phyloP scores from a whole-genome alignment of 2,329 filamentous ascomycete species.

The Geosmithia putterillii region DNA sequence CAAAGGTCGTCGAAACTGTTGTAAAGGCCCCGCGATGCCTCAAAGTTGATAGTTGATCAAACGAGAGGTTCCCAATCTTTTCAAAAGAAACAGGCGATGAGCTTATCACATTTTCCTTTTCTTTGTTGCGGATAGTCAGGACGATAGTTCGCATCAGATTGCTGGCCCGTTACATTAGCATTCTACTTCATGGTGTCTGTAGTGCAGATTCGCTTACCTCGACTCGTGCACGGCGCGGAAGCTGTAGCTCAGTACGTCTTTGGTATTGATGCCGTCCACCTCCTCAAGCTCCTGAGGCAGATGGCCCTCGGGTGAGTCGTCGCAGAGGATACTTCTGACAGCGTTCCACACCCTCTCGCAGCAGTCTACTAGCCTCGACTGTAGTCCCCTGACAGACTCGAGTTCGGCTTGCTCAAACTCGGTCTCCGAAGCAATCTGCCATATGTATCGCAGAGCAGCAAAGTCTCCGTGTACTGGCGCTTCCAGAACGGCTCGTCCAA shows the following conservation, averaged over 20 bases:
- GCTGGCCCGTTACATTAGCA: too few relatives aligned
- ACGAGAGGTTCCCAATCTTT: constrained; percentile 60
- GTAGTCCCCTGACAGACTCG: constrained; percentile 24
- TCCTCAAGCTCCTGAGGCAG: constrained; percentile 66
- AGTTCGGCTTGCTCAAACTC: constrained; percentile 24
- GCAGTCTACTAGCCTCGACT: constrained; percentile 42
- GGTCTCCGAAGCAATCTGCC: constrained; percentile 33
- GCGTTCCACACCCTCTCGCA: constrained; percentile 64
- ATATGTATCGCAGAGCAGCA: constrained; percentile 48
- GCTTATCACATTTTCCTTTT: constrained; percentile 28
- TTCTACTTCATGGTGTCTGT: too few relatives aligned
- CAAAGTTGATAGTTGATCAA: constrained; percentile 69
- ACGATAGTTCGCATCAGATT: constrained; percentile 57
- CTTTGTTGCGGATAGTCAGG: constrained; percentile 36
- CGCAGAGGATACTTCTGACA: constrained; percentile 70
- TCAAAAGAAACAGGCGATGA: constrained; percentile 44
- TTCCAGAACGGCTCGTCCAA: constrained; percentile 53
- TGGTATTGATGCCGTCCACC: constrained; percentile 61
- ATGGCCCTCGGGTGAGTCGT: constrained; percentile 89
- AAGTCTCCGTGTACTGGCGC: constrained; percentile 60
- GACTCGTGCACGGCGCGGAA: constrained; percentile 94
- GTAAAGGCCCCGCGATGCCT: constrained; percentile 89
- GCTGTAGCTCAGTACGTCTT: constrained; percentile 85
- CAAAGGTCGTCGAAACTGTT: constrained; percentile 81
- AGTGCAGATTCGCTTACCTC: constrained; percentile 45